Evolutionary conservation across 306 rosid genomes (phyloP).

Genomic region (Bauhinia variegata): DNA sequence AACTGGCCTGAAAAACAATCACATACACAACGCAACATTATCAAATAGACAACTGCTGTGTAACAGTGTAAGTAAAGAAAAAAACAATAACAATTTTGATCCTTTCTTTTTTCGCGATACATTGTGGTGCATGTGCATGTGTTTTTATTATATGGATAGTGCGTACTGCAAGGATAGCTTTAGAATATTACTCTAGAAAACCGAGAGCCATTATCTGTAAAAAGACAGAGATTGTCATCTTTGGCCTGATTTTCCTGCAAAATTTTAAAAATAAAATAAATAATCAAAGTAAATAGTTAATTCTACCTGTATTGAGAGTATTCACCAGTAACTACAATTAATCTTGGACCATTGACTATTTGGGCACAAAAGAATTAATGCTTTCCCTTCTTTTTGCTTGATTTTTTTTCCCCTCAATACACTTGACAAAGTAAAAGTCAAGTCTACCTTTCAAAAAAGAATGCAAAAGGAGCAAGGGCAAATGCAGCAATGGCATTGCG

Average conservation of each 20-base stretch:
- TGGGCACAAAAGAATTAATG: no score
- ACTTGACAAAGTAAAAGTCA: no score
- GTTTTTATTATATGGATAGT: neutral
- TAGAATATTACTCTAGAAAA: slow-evolving; percentile 64
- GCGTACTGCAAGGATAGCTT: neutral
- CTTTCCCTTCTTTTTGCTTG: no score
- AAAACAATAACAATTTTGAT: no score
- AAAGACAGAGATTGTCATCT: slow-evolving; percentile 62
- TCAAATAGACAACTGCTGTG: no score
- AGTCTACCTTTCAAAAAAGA: slow-evolving; percentile 60
- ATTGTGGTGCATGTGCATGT: neutral
- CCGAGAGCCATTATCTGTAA: slow-evolving; percentile 60
- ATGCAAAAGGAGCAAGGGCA: slow-evolving; percentile 64
- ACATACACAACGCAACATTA: no score
- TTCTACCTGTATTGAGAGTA: no score
- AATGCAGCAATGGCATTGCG: slow-evolving; percentile 65
- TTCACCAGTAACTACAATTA: no score
- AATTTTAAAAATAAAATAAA: neutral
- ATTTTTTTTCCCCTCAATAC: no score
- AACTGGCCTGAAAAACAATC: slow-evolving; percentile 51
- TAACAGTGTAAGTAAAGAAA: no score
- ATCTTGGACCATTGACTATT: no score
- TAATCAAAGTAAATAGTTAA: neutral
- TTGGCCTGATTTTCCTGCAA: slow-evolving; percentile 72
- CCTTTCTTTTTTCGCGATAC: neutral